phyloP scores from a whole-genome alignment of 1,284 basidiomycete species.

The Marasmius fiardii region DNA sequence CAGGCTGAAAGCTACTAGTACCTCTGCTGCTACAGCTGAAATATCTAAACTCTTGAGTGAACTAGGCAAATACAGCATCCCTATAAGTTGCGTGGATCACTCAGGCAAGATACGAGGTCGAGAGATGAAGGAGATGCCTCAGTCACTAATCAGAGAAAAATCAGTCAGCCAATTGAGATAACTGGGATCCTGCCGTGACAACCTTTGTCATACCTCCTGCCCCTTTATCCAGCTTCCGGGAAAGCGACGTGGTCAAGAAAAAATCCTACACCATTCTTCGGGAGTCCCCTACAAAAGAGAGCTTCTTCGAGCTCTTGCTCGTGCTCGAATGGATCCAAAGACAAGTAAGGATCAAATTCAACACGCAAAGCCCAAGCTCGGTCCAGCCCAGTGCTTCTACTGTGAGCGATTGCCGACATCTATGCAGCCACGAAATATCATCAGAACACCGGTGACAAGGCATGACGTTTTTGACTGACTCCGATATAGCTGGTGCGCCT shows the following conservation, averaged over 20 bases:
- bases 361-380: constrained; percentile 63
- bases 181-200: background rate
- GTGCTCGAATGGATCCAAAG: constrained; percentile 54
- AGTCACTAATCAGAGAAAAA: too few relatives aligned
- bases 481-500: constrained; percentile 47
- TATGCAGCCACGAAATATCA: constrained; percentile 21
- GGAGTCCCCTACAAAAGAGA: constrained; percentile 30
- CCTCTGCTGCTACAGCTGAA: too few relatives aligned
- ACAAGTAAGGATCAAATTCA: constrained; percentile 56
- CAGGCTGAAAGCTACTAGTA: too few relatives aligned
- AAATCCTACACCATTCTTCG: constrained; percentile 29
- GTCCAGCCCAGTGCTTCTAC: constrained; percentile 74
- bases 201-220: background rate
- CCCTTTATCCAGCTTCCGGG: too few relatives aligned
- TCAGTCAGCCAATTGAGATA: too few relatives aligned
- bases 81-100: too few relatives aligned
- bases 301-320: constrained; percentile 20
- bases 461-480: constrained; percentile 27
- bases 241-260: background rate
- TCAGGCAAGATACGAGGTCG: too few relatives aligned
- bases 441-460: background rate
- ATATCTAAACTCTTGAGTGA: too few relatives aligned
- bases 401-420: constrained; percentile 67
- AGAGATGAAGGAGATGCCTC: too few relatives aligned
- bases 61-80: too few relatives aligned